Base-by-base conservation (phyloP, 768 basidiomycete species). In the Pisolithus sp. region DNA sequence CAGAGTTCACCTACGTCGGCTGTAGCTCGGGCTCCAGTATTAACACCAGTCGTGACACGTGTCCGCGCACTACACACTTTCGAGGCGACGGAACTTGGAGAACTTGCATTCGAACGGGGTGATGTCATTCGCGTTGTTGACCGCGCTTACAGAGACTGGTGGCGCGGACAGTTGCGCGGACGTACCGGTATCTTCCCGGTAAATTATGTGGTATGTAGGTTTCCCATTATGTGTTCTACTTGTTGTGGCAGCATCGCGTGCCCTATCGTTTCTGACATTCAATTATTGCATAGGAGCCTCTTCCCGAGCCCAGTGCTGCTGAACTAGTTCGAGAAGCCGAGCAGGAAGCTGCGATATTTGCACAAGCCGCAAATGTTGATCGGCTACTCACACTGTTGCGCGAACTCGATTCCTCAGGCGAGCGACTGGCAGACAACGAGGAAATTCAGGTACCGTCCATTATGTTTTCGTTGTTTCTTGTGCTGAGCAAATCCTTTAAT, bases 61-160 rank as follows among this genome's bases (percentile, higher is more conserved):
- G 95, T 95, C 7, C 78, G 86, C 31, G 95, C 94, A 0, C 64
- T 98, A 55, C 93, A 95, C 62, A 80, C 85, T 0, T 98, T 97
- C 58, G 82, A 88, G 45, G 86, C 93, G 0, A 83, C 86, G 0
- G 91, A 94, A 59, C 78, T 85, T 0, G 93, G 93, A 10, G 95
- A 98, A 64, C 77, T 98, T 2, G 83, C 85, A 1, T 95, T 98
- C 62, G 86, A 91, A 47, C 87, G 86, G 57, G 95, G 93, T 2
- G 94, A 96, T 57, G 75, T 95, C 43, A 93, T 97, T 73, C 92
- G 93, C 62, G 94, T 98, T 13, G 84, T 97, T 21, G 93, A 96
- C 65, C 81, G 92, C 23, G 87, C 86, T 21, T 95, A 95, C 68
- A 87, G 90, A 60, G 93, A 96, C 64, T 98, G 95, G 95, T 97